Evolutionary conservation across 352 stramenopile genomes (phyloP).

Genomic region (Phytopythium aichiense): DNA sequence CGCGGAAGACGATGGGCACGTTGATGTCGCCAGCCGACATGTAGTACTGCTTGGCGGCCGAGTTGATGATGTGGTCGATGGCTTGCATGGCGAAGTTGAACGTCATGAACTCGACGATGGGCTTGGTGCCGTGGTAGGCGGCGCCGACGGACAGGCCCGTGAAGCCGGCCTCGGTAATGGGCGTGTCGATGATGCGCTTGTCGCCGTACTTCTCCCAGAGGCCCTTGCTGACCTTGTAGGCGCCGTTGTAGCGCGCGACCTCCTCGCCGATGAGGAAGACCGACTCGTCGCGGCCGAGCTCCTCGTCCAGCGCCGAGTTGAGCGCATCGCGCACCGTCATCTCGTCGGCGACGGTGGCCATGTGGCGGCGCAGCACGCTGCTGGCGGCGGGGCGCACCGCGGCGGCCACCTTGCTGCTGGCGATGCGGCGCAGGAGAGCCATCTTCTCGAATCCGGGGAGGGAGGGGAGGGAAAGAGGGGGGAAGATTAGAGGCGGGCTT

Average conservation of each 20-base stretch:
- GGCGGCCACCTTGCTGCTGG: conserved; percentile 34
- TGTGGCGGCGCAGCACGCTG: conserved; percentile 44
- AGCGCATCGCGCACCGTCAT: conserved; percentile 99
- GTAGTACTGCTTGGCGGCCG: conserved; percentile 99
- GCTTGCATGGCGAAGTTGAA: conserved; percentile 99
- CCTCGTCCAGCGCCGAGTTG: conserved; percentile 98
- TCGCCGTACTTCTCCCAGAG: conserved; percentile 99
- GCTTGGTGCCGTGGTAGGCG: conserved; percentile 96
- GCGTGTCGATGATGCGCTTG: conserved; percentile 99
- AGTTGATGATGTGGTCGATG: conserved; percentile 99
- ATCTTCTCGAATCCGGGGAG: conserved; percentile 18
- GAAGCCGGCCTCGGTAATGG: conserved; percentile 98
- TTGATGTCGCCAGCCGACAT: conserved; percentile 98
- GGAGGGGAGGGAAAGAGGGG: neutral
- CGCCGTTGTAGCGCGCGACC: conserved; percentile 99
- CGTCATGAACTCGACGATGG: conserved; percentile 99
- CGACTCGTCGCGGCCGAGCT: conserved; percentile 96
- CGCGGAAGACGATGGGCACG: conserved; percentile 99
- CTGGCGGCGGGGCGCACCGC: conserved; percentile 15
- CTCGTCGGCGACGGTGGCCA: conserved; percentile 71
- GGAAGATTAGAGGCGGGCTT: conserved; percentile 14
- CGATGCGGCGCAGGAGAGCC: conserved; percentile 47
- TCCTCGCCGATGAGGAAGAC: conserved; percentile 98
- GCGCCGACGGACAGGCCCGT: conserved; percentile 92
- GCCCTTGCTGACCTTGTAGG: conserved; percentile 98